Conservation (phyloP, 2,329 filamentous ascomycete genomes). For the Penicillium sp. region DNA sequence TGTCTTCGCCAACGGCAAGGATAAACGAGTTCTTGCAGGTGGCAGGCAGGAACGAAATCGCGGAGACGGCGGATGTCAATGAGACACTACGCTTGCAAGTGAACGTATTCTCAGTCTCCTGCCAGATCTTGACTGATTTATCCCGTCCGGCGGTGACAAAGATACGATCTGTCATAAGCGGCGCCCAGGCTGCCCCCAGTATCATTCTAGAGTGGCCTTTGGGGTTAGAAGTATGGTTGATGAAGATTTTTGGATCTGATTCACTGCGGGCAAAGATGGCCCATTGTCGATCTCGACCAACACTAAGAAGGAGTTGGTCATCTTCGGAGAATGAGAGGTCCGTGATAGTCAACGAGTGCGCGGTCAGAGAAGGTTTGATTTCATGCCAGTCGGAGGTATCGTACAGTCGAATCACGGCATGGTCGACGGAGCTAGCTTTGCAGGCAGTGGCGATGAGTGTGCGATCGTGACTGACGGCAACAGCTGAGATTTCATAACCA, state of each 20-base stretch:
- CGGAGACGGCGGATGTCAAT: slow-evolving; percentile 63
- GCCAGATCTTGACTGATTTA: slow-evolving; percentile 76
- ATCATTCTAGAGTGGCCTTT: slow-evolving; percentile 95
- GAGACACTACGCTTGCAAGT: slow-evolving; percentile 54
- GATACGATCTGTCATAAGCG: slow-evolving; percentile 42
- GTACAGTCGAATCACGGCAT: slow-evolving; percentile 89
- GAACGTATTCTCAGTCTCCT: slow-evolving; percentile 45
- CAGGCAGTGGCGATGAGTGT: slow-evolving; percentile 83
- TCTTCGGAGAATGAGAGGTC: slow-evolving; percentile 75
- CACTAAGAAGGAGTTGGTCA: slow-evolving; percentile 74
- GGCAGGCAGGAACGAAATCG: slow-evolving; percentile 61
- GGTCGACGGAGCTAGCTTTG: slow-evolving; percentile 85
- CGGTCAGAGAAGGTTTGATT: slow-evolving; percentile 74
- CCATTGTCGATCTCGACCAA: slow-evolving; percentile 91
- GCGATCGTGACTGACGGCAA: slow-evolving; percentile 73
- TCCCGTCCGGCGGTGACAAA: slow-evolving; percentile 92
- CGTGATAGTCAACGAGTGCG: slow-evolving; percentile 83
- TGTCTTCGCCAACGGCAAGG: slow-evolving; percentile 50
- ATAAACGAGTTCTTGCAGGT: slow-evolving; percentile 31
- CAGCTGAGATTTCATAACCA: slow-evolving; percentile 90
- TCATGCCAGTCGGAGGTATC: slow-evolving; percentile 86
- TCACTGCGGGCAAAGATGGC: slow-evolving; percentile 65
- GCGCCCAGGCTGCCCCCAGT: slow-evolving; percentile 80
- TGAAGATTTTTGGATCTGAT: slow-evolving; percentile 49
- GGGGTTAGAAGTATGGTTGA: slow-evolving; percentile 62